phyloP scores from a whole-genome alignment of 805 yeast genomes.

The Metschnikowia continentalis region DNA sequence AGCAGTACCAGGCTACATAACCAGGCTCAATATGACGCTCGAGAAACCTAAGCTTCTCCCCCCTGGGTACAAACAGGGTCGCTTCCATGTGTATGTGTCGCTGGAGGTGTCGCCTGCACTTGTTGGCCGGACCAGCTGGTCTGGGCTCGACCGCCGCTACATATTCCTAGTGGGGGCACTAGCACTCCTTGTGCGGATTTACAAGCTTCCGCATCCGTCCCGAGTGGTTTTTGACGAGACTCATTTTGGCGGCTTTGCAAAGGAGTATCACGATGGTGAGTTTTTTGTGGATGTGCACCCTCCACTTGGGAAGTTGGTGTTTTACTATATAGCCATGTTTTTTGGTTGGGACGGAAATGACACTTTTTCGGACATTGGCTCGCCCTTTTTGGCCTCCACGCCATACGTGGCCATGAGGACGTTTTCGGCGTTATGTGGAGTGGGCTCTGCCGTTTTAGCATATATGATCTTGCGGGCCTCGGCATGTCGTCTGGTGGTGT shows the following conservation, averaged over 20 bases:
- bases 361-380: conserved; percentile 42
- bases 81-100: conserved; percentile 26
- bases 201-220: conserved; percentile 31
- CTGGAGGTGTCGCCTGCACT: conserved; percentile 19
- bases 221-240: conserved; percentile 49
- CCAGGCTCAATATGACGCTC: not conserved
- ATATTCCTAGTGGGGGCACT: conserved; percentile 13
- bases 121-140: conserved; percentile 12
- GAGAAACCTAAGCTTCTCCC: conserved; percentile 12
- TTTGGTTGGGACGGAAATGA: conserved; percentile 49
- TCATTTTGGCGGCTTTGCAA: conserved; percentile 37
- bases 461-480: conserved; percentile 53
- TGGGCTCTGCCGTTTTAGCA: conserved; percentile 47
- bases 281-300: conserved; percentile 73
- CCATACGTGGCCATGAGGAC: conserved; percentile 56
- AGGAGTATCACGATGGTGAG: conserved; percentile 49
- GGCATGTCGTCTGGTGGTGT: conserved; percentile 48
- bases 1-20: too few species aligned
- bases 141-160: conserved; percentile 14
- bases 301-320: conserved; percentile 61
- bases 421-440: conserved; percentile 54
- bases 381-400: conserved; percentile 23
- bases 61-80: conserved; percentile 30
- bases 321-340: conserved; percentile 48
- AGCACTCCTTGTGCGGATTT: conserved; percentile 27